Evolutionary conservation across 169 alveolate species (phyloP), one percentile per base, ranked within the genome.

Genomic region (Eimeria brunetti): DNA sequence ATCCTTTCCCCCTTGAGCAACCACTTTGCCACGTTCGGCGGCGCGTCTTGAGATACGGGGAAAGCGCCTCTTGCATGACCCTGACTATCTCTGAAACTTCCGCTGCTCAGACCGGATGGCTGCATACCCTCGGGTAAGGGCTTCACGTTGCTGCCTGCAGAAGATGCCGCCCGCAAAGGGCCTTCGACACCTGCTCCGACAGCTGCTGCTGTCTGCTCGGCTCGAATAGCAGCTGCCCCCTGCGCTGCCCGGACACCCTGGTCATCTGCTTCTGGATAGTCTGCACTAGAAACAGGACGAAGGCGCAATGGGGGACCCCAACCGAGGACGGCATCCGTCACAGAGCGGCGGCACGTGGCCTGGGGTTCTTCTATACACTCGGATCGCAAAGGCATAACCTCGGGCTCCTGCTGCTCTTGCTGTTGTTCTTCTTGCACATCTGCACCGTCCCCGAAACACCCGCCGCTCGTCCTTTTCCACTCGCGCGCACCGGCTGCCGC

Each of bases 231-330:
- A 36, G 58, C 62, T 36, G 92, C 41, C 41, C 60, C 92, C 62
- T 11, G 46, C 41, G 64, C 62, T 36, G 80, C 41, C 11, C 30
- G 80, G 14, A n/a, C 30, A 2, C 60, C 36, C 30, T 56, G 81
- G 22, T 46, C 60, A 44, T 20, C 80, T 8, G 36, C 33, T 44
- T 56, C 92, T 12, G 81, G 20, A 62, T 85, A 85, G n/a, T 85
- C 81, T 62, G 80, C 44, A 58, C 81, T 60, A 22, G 81, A 85
- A 46, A 62, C 51, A 38, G 92, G 81, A 27, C 92, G 81, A 24
- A 85, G 80, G 64, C 76, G 92, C 46, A 85, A 62, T 22, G 92
- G 92, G 14, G 92, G 92, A 38, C 92, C 92, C 92, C 92, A 85
- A 27, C 92, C 92, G 24, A 85, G 92, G 36, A 85, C 81, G 58